phyloP scores from a whole-genome alignment of 495 filamentous ascomycete genomes.

The Evansstolkia leycettana region DNA sequence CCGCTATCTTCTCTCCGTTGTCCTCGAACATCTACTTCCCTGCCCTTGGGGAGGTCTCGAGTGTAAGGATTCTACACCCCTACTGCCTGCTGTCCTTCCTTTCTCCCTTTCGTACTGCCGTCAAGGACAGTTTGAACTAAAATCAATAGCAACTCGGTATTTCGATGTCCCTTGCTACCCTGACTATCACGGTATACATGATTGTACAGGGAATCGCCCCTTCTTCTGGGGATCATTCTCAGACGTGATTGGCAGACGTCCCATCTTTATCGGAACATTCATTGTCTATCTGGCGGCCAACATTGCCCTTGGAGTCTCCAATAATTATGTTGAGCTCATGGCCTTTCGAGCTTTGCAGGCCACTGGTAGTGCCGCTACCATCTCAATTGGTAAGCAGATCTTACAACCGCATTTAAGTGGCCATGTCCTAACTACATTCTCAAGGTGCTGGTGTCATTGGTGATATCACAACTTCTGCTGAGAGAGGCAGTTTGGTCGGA shows the following conservation, averaged over 20 bases:
- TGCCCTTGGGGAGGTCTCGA: conserved; percentile 35
- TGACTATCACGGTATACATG: conserved; percentile 33
- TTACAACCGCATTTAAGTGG: no score
- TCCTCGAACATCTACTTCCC: conserved; percentile 77
- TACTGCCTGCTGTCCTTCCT: background rate
- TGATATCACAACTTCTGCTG: conserved; percentile 25
- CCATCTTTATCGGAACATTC: conserved; percentile 27
- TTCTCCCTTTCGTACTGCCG: no score
- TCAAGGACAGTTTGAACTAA: no score
- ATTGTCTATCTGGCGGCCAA: conserved; percentile 38
- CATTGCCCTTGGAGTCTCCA: conserved; percentile 49
- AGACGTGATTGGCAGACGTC: conserved; percentile 27
- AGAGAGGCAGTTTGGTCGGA: conserved; percentile 27
- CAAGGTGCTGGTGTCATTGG: conserved; percentile 27
- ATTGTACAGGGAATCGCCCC: conserved; percentile 35
- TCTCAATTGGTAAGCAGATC: conserved; percentile 23
- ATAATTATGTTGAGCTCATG: conserved; percentile 49
- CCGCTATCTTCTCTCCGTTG: conserved; percentile 45
- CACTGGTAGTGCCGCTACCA: conserved; percentile 43
- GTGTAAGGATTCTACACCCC: conserved; percentile 6
- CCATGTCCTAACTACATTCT: no score
- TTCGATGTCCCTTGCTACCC: conserved; percentile 20
- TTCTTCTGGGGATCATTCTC: conserved; percentile 31
- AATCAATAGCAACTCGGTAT: conserved; percentile 11
- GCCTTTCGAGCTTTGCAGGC: conserved; percentile 53